Evolutionary conservation across 2,329 filamentous ascomycete genomes (phyloP).

Genomic region (Penicillium sp.): DNA sequence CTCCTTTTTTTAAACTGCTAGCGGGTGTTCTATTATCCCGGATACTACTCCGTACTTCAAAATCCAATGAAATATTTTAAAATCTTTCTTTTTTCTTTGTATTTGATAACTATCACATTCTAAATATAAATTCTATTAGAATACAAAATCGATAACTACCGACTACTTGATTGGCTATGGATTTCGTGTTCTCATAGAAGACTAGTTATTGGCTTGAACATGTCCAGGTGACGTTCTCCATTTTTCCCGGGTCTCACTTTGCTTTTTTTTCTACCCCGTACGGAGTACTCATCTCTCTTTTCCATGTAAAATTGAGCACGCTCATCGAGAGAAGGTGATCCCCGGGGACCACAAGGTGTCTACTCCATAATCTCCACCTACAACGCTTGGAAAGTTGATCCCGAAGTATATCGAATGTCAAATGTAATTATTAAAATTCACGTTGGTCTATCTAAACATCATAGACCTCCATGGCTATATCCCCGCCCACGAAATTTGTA

Average conservation of each 20-base stretch:
- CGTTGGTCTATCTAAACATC: background rate
- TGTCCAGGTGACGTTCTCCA: background rate
- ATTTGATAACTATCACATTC: background rate
- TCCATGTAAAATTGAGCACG: background rate
- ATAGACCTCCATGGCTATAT: background rate
- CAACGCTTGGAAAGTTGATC: background rate
- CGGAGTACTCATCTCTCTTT: background rate
- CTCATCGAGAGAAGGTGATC: background rate
- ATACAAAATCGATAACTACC: background rate
- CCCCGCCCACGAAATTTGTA: background rate
- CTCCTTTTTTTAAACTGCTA: constrained; percentile 5
- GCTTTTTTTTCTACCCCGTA: background rate
- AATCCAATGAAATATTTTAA: background rate
- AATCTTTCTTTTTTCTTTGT: background rate
- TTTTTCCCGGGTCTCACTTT: background rate
- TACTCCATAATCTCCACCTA: background rate
- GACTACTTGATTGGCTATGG: background rate
- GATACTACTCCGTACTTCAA: constrained; percentile 1
- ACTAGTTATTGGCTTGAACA: background rate
- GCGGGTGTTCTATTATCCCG: constrained; percentile 10
- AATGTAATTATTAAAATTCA: background rate
- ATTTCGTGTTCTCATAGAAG: background rate
- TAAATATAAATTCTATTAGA: no score
- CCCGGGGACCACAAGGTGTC: background rate
- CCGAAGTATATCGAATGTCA: background rate